phyloP scores from a whole-genome alignment of 2,329 filamentous ascomycete species.

The Pseudogymnoascus sp. region DNA sequence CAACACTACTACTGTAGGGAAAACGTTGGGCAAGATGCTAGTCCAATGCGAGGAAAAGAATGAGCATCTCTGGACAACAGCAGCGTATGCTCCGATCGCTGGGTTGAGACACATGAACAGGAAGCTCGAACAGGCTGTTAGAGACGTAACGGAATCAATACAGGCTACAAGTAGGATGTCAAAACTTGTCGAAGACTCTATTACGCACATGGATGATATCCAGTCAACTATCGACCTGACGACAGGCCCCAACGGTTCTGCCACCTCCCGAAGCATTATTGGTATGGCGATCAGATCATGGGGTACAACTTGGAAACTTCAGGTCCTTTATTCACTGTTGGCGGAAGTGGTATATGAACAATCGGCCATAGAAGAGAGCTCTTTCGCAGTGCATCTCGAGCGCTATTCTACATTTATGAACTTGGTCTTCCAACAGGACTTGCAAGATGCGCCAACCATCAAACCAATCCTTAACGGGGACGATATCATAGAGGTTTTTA shows the following conservation, averaged over 20 bases:
- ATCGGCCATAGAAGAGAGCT: slow-evolving; percentile 30
- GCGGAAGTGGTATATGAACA: not conserved
- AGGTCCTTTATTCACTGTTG: not conserved
- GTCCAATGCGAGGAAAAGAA: not conserved
- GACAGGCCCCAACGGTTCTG: not conserved
- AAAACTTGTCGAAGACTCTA: not conserved
- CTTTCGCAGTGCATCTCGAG: slow-evolving; percentile 31
- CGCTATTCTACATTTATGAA: slow-evolving; percentile 17
- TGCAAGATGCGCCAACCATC: not conserved
- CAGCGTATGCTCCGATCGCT: not conserved
- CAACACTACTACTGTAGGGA: not conserved
- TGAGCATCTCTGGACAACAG: not conserved
- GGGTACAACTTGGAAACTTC: not conserved
- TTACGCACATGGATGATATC: not conserved
- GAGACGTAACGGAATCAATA: not conserved
- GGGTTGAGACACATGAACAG: not conserved
- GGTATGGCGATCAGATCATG: not conserved
- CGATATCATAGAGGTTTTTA: slow-evolving; percentile 47
- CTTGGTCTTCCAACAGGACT: not conserved
- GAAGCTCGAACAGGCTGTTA: not conserved
- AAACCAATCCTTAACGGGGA: slow-evolving; percentile 34
- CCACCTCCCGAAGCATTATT: not conserved
- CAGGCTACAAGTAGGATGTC: not conserved
- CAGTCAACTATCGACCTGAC: not conserved
- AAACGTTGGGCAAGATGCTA: not conserved